phyloP scores from a whole-genome alignment of 768 basidiomycete species.

The Auriscalpium vulgare region DNA sequence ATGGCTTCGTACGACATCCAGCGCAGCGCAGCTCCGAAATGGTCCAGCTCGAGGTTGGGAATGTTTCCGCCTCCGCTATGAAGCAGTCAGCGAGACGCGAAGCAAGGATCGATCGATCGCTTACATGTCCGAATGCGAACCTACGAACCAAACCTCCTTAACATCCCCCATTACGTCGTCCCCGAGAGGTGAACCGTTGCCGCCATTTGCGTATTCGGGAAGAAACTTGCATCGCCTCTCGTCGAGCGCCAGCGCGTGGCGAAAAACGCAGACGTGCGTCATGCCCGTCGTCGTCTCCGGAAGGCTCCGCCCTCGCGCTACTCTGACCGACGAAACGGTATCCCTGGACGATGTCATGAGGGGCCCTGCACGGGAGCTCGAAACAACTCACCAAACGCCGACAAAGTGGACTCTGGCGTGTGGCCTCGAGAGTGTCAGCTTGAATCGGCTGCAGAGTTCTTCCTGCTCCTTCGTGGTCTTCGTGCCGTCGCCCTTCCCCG shows the following conservation, averaged over 20 bases:
- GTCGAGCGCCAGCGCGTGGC: conserved; percentile 41
- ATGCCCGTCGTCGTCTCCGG: conserved; percentile 24
- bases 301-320: conserved; percentile 23
- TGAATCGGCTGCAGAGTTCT: neutral
- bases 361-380: neutral
- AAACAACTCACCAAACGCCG: conserved; percentile 31
- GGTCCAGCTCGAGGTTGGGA: conserved; percentile 14
- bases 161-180: conserved; percentile 11
- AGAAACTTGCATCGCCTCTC: conserved; percentile 40
- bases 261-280: conserved; percentile 30
- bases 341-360: conserved; percentile 26
- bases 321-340: conserved; percentile 38
- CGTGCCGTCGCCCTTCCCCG: neutral
- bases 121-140: conserved; percentile 27
- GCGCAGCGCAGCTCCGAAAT: conserved; percentile 13
- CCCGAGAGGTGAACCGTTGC: neutral
- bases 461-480: neutral
- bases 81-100: neutral
- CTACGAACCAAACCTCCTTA: conserved; percentile 28
- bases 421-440: neutral
- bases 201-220: conserved; percentile 24
- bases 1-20: conserved; percentile 21
- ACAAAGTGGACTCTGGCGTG: conserved; percentile 35
- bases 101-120: conserved; percentile 3
- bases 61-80: neutral